Evolutionary conservation across 345 rosid genomes (phyloP), one percentile per base, ranked within the genome.

Genomic region (Anacardium occidentale): DNA sequence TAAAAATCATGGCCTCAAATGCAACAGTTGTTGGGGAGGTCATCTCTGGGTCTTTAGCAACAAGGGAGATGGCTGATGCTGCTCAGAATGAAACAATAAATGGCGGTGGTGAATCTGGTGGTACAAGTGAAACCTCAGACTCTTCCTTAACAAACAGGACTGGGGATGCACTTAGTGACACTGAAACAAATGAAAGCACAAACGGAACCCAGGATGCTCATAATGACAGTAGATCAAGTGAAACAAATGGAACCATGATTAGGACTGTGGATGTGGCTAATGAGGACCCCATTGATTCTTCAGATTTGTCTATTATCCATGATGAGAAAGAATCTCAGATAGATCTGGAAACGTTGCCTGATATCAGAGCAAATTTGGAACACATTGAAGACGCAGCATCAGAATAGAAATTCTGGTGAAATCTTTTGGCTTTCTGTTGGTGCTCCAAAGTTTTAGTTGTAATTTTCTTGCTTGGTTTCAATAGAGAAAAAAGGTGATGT

Each of bases 261-360:
- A 66, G 18, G 70, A 54, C 62, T 3, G 72, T 8, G 64, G 89
- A 81, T 64, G 68, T 66, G 53, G 78, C 40, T 73, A 68, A 70
- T 22, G 82, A 73, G 2, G 82, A 77, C 42, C 76, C 69, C 47
- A 69, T 79, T 21, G 83, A 86, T 61, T 62, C 81, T 71, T 72
- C 83, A 0, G 89, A 84, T 74, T 77, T 75, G 26, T 64, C 74
- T 13, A 51, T 83, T 50, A 69, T 79, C 29, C 83, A 79, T 63
- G 88, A 84, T 25, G 89, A 83, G 80, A 83, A 51, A 64, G 86
- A 83, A 47, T 79, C 81, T 45, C 86, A 66, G 63, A 76, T 79
- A 11, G 88, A 90, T 81, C 78, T 83, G 75, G 80, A 69, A 48
- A 83, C 87, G 5, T 74, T 90, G 55, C 87, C 91, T 45, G 87